These are phyloP conservation scores for Tetrapisispora taiwanensis DNA, from an alignment of 805 yeast genomes.

Conservation along the genomic window DNA sequence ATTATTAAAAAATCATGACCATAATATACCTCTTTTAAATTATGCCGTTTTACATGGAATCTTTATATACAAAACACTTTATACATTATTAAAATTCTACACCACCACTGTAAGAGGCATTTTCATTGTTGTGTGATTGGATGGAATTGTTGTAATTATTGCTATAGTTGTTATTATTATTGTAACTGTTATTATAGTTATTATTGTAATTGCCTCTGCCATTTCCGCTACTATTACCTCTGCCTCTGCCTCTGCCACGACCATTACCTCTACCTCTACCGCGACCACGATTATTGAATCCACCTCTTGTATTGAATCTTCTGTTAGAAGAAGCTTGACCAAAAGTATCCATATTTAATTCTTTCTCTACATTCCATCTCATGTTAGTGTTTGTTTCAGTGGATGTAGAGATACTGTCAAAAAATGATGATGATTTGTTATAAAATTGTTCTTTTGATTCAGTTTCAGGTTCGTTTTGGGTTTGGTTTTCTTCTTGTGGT, in stretches of 20 bases:
- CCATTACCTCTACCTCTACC: slow-evolving; percentile 29
- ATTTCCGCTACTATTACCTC: slow-evolving; percentile 17
- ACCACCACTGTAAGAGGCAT: background rate
- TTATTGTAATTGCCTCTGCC: slow-evolving; percentile 6
- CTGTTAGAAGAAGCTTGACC: slow-evolving; percentile 55
- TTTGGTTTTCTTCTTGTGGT: slow-evolving; percentile 2
- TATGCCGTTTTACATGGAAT: too few species aligned
- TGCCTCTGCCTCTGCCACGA: slow-evolving; percentile 9
- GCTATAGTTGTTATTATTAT: background rate
- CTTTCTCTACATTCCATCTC: slow-evolving; percentile 66
- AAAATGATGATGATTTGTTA: slow-evolving; percentile 76
- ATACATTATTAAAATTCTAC: slow-evolving; percentile 1
- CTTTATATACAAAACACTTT: too few species aligned
- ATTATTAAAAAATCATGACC: too few species aligned
- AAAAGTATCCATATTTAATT: slow-evolving; percentile 70
- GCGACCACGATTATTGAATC: slow-evolving; percentile 29
- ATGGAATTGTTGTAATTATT: background rate
- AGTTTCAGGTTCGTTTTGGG: slow-evolving; percentile 2
- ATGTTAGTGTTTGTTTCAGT: slow-evolving; percentile 37
- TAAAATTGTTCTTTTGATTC: slow-evolving; percentile 36
- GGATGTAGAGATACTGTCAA: slow-evolving; percentile 74
- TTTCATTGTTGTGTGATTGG: background rate
- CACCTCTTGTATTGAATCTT: slow-evolving; percentile 32
- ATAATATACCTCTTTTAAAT: too few species aligned
- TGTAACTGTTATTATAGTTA: background rate